Conservation (phyloP, 192 early-diverging fungal species). For the Entophlyctis luteolus region DNA sequence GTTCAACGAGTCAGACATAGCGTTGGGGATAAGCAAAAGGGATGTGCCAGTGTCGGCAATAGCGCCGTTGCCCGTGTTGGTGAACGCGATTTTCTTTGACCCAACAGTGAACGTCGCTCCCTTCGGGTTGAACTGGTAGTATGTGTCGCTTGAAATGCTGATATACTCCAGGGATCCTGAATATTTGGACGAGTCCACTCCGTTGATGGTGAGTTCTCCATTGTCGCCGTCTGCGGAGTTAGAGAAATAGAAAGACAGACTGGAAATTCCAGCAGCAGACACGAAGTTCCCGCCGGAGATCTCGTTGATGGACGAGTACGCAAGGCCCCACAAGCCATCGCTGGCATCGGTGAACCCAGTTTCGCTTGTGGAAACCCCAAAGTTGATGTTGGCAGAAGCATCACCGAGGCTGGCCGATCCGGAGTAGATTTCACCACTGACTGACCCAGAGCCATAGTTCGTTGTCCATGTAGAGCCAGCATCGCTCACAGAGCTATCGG, state of each 20-base stretch:
- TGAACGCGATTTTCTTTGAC: neutral
- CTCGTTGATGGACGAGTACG: constrained; percentile 27
- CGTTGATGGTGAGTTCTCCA: constrained; percentile 54
- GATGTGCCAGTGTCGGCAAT: constrained; percentile 42
- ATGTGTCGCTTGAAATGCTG: neutral
- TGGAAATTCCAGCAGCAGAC: constrained; percentile 23
- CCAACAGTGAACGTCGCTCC: neutral
- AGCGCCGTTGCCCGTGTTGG: neutral
- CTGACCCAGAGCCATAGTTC: constrained; percentile 28
- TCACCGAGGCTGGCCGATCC: constrained; percentile 26
- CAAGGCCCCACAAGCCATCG: constrained; percentile 37
- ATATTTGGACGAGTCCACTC: constrained; percentile 48
- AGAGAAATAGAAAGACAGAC: constrained; percentile 47
- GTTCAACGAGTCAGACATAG: constrained; percentile 26
- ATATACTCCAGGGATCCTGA: constrained; percentile 45
- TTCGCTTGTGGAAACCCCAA: constrained; percentile 20
- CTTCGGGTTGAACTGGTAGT: constrained; percentile 7
- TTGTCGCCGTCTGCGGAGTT: constrained; percentile 33
- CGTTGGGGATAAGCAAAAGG: constrained; percentile 16
- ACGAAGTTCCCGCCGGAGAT: constrained; percentile 22
- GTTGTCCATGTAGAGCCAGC: neutral
- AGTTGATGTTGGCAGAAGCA: constrained; percentile 4
- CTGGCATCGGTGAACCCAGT: constrained; percentile 5
- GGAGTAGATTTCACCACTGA: constrained; percentile 23
- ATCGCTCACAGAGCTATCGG: neutral